Conservation (phyloP, 2,329 filamentous ascomycete species). For the Incumbomyces lentus region DNA sequence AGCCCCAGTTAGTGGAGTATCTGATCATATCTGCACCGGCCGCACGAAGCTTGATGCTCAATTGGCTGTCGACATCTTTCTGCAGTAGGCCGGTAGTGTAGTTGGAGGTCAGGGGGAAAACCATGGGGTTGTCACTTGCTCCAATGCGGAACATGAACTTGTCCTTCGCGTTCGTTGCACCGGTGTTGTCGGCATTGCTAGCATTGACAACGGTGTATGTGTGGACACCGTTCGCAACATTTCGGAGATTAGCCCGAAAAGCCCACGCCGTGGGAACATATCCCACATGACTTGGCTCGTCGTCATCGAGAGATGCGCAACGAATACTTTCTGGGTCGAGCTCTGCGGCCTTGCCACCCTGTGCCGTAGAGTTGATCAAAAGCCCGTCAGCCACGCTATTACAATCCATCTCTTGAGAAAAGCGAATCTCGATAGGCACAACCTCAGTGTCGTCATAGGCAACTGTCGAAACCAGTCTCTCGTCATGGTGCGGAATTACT, state of each 20-base stretch:
- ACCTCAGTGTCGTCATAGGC: constrained; percentile 31
- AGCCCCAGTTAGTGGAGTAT: constrained; percentile 53
- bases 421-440: constrained; percentile 45
- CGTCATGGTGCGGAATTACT: constrained; percentile 52
- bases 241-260: constrained; percentile 42
- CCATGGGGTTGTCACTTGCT: constrained; percentile 47
- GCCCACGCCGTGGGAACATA: constrained; percentile 46
- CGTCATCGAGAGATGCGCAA: constrained; percentile 34
- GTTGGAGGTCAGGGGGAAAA: constrained; percentile 47
- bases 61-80: constrained; percentile 27
- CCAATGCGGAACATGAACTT: constrained; percentile 54
- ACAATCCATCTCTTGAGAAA: constrained; percentile 53
- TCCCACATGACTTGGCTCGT: constrained; percentile 36
- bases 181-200: constrained; percentile 29
- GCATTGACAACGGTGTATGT: constrained; percentile 40
- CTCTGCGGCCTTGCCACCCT: constrained; percentile 32
- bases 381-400: constrained; percentile 42
- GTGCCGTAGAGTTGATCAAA: constrained; percentile 43
- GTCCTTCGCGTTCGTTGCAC: constrained; percentile 44
- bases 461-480: constrained; percentile 42
- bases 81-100: constrained; percentile 47
- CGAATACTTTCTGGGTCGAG: constrained; percentile 36
- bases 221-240: constrained; percentile 54
- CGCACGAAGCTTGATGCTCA: constrained; percentile 48
- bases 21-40: constrained; percentile 53